Evolutionary conservation across 768 basidiomycete species (phyloP).

Genomic region (Hygrophorus pudorinus): DNA sequence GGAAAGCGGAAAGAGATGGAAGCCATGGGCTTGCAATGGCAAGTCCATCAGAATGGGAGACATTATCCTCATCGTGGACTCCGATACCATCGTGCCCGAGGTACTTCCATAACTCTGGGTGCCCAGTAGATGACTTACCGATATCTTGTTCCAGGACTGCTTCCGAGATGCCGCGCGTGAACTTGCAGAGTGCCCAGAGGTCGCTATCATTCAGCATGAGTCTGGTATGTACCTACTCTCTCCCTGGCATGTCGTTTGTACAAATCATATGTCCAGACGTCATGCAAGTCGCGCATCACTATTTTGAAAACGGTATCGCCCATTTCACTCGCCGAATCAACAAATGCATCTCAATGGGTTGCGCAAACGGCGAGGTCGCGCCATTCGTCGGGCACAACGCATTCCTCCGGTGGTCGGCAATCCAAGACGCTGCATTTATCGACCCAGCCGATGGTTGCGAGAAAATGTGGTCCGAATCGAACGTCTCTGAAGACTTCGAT

Average conservation of each 20-base stretch:
- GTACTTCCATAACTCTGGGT: conserved; percentile 19
- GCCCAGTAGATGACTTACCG: not conserved
- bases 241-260: not conserved
- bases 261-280: conserved; percentile 39
- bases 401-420: conserved; percentile 81
- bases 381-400: conserved; percentile 86
- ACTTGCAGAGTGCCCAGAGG: conserved; percentile 68
- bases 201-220: conserved; percentile 87
- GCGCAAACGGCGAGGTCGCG: conserved; percentile 73
- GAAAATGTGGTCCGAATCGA: conserved; percentile 78
- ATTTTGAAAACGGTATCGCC: conserved; percentile 86
- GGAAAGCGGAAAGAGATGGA: conserved; percentile 48
- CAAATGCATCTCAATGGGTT: conserved; percentile 68
- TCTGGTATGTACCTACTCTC: conserved; percentile 41
- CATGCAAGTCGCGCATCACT: conserved; percentile 84
- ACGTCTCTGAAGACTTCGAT: conserved; percentile 51
- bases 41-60: conserved; percentile 69
- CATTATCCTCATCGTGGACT: conserved; percentile 73
- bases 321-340: conserved; percentile 86
- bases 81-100: conserved; percentile 73
- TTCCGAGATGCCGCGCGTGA: conserved; percentile 86
- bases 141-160: conserved; percentile 47
- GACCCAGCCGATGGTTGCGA: conserved; percentile 52
- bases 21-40: conserved; percentile 71
- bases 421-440: conserved; percentile 76